Evolutionary conservation across 2,329 filamentous ascomycete genomes (phyloP).

Genomic region (Pyricularia grisea): DNA sequence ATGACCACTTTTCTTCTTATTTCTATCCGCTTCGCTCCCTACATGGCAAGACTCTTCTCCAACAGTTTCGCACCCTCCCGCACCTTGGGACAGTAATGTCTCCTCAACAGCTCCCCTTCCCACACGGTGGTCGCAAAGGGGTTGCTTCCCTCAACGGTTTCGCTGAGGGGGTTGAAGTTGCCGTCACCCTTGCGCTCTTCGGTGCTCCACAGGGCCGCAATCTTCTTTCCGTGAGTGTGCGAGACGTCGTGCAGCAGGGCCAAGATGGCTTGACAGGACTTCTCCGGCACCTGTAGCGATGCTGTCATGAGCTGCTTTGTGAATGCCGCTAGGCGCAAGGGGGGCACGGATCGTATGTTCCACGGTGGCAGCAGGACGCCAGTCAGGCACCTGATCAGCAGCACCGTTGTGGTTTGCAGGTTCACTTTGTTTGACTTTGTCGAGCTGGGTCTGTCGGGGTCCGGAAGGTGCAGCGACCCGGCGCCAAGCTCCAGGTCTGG

Average conservation of each 20-base stretch:
- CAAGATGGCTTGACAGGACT: constrained; percentile 72
- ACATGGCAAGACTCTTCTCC: constrained; percentile 52
- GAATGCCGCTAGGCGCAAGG: constrained; percentile 81
- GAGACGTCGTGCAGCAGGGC: constrained; percentile 70
- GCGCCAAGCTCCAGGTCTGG: constrained; percentile 76
- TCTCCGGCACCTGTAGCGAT: constrained; percentile 81
- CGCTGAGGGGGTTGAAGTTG: constrained; percentile 63
- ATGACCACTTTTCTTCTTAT: neutral
- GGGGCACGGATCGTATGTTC: constrained; percentile 66
- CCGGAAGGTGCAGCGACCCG: constrained; percentile 61
- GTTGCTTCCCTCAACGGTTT: constrained; percentile 76
- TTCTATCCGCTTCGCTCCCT: neutral
- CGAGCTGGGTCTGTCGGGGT: constrained; percentile 44
- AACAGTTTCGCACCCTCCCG: constrained; percentile 62
- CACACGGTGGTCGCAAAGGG: constrained; percentile 85
- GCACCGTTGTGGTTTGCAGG: constrained; percentile 86
- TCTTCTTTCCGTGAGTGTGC: constrained; percentile 72
- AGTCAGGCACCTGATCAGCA: constrained; percentile 79
- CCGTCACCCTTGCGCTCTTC: constrained; percentile 92
- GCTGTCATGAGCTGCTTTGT: constrained; percentile 80
- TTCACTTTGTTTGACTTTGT: constrained; percentile 61
- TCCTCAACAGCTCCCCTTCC: constrained; percentile 81
- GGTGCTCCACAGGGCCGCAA: constrained; percentile 83
- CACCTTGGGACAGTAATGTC: constrained; percentile 81
- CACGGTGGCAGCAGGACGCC: constrained; percentile 69